Evolutionary conservation across 768 basidiomycete genomes (phyloP), one percentile per base, ranked within the genome.

Genomic region (Clitopilus passeckerianus): DNA sequence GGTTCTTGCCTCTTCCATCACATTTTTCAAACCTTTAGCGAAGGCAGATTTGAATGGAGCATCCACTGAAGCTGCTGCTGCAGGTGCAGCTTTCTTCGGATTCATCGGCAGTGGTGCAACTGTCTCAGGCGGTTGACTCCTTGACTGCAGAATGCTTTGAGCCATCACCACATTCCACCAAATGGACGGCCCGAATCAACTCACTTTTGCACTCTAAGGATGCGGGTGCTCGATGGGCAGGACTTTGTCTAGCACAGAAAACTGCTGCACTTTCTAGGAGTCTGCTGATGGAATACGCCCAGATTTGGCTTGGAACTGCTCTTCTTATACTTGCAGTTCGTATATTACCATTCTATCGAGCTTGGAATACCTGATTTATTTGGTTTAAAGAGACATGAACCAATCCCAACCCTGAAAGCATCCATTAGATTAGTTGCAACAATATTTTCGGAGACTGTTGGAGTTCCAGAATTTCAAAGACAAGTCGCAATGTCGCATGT

Each of bases 201-300:
- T 85, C 91, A 2, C 75, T 93, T 56, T 75, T 93, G 54, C 87
- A 89, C 66, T 86, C 92, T 16, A 91, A 89, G 73, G 85, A 90
- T 64, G 67, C 85, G n/a, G 86, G 83, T 43, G 85, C 83, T 56
- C 82, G 89, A 59, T 94, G 92, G 92, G 86, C 88, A 20, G 92
- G 90, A 8, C 75, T 93, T 34, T 89, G 84, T 64, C 71, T 93
- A 53, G 91, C 92, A 0, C 75, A 86, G 64, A 85, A 83, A 63
- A 87, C 86, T 9, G 81, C 87, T 0, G 63, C 77, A 22, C 68
- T 84, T 41, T 90, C 88, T 1, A 84, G 75, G 66, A 67, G 70
- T 10, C 62, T 86, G 7, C 84, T 93, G 78, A 71, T 89, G 57
- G 90, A 93, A 59, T 81, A 75, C 62, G 87, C 90, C 1, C 85